Base-by-base conservation (phyloP, 164 flowering plant species). In the Nymphaea colorata region DNA sequence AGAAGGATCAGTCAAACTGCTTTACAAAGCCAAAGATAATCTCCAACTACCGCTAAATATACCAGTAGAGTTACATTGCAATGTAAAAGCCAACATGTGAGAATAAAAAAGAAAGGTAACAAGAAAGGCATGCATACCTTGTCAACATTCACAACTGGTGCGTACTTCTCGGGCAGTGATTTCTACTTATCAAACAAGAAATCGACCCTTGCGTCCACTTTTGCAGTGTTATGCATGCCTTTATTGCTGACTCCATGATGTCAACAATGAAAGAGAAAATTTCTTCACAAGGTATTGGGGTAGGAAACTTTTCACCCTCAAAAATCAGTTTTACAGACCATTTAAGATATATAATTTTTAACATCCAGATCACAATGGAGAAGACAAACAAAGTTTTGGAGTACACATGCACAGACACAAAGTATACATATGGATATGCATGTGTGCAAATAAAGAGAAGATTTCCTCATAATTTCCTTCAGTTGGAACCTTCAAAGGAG, bases 71-170 rank as follows among this genome's bases (percentile, higher is more conserved):
- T 25, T 25, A 0, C 36, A 25, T 25, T 25, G 36, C 36, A 25
- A 25, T 43, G 4, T 47, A n/a, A 43, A 68, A 47, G 11, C 55
- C 43, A 8, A 43, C 42, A 64, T 59, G 41, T 42, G 6, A 12
- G 64, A 62, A 12, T 53, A 42, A 7, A 5, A 57, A 18, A 44
- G 25, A 51, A 17, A 53, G 44, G 16, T 1, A 41, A 16, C 68
- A 8, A 44, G 44, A 18, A 12, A 59, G 6, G 16, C 1, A 25
- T 25, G 42, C 55, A 53, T 78, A 92, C 98, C 93, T 92, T 92
- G 64, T 89, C 98, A 79, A 92, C 82, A 68, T 88, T 92, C 60
- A 92, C 98, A 74, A 72, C 74, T 18, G 98, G 90, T 61, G 95
- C 96, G 77, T 88, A 86, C 77, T 92, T 87, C 15, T 90, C 91